A percentile compares a stretch with the other conserved stretches of the same genome.
These are phyloP conservation scores for Colletotrichum lupini DNA, from an alignment of 2,329 filamentous ascomycete species.

Conservation along the genomic window DNA sequence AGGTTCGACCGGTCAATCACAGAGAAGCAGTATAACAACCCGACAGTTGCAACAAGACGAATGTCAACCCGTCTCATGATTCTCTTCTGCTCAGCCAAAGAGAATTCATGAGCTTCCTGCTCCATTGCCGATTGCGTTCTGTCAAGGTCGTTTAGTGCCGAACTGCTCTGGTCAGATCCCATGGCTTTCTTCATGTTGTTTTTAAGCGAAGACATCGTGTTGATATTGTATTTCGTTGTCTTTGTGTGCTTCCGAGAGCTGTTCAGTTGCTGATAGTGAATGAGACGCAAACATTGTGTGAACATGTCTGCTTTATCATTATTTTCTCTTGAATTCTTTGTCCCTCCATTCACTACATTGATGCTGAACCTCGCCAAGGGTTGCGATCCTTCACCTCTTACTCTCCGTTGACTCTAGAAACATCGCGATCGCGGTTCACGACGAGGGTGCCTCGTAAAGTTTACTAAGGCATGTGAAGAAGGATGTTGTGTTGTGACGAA, in stretches of 20 bases:
- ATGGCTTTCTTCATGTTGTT: background rate
- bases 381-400: background rate
- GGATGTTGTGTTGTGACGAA: background rate
- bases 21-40: slow-evolving; percentile 36
- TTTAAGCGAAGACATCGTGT: background rate
- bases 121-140: too few species aligned
- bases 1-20: slow-evolving; percentile 38
- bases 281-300: background rate
- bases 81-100: background rate
- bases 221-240: background rate
- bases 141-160: background rate
- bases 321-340: background rate
- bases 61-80: slow-evolving; percentile 46
- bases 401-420: background rate
- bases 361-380: background rate
- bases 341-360: background rate
- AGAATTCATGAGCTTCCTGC: background rate
- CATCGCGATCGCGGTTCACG: background rate
- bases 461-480: slow-evolving; percentile 14
- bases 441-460: background rate
- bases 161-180: background rate
- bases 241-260: background rate
- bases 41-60: slow-evolving; percentile 42
- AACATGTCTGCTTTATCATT: background rate
- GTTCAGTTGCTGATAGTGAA: background rate